Conservation (phyloP, 2,329 filamentous ascomycete genomes). For the Aspergillus viridinutans region DNA sequence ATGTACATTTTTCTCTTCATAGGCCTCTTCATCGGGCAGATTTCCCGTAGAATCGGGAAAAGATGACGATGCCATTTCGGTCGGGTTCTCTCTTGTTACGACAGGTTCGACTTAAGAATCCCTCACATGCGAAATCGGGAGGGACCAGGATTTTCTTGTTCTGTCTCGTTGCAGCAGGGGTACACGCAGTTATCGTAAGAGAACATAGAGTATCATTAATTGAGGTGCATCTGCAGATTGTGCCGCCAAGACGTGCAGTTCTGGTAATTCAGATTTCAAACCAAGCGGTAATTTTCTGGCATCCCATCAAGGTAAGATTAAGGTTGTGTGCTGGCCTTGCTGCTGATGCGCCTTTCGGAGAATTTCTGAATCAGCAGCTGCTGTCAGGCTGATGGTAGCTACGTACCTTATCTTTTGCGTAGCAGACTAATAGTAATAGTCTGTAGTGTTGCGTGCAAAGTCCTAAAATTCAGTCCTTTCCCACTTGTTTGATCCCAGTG, state of each 20-base stretch:
- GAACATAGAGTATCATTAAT: background rate
- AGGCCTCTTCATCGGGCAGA: conserved; percentile 39
- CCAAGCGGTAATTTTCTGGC: background rate
- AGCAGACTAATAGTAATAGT: background rate
- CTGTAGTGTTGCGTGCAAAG: background rate
- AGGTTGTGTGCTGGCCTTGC: conserved; percentile 3
- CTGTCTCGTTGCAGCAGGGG: background rate
- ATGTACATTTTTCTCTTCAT: conserved; percentile 87
- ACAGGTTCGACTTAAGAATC: background rate
- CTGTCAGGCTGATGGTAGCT: background rate
- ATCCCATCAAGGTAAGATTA: background rate
- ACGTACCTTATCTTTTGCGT: background rate
- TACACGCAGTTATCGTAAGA: background rate
- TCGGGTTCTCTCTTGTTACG: background rate
- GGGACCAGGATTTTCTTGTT: background rate
- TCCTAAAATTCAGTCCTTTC: background rate
- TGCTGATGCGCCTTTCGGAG: conserved; percentile 3
- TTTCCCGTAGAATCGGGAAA: background rate
- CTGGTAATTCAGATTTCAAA: background rate
- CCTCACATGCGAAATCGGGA: background rate
- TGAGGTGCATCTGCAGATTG: background rate
- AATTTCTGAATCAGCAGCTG: conserved; percentile 7
- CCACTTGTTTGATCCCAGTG: background rate
- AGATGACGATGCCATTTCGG: conserved; percentile 8
- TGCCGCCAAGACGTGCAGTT: background rate